phyloP scores from a whole-genome alignment of 345 rosid genomes.

The Corchorus capsularis region DNA sequence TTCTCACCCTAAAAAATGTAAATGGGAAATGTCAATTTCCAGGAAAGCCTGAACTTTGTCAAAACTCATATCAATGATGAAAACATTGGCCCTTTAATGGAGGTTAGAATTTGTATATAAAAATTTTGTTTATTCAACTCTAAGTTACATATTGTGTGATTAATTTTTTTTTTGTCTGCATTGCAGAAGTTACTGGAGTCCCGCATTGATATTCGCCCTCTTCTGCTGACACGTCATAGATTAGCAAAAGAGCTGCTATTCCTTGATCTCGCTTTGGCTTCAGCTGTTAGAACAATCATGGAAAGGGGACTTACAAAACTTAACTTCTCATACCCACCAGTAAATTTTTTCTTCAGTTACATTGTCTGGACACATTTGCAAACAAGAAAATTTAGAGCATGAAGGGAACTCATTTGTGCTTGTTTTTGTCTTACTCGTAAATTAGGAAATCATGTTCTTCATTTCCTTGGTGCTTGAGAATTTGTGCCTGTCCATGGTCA shows the following conservation, averaged over 20 bases:
- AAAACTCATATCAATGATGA: slow-evolving; percentile 33
- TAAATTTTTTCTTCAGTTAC: slow-evolving; percentile 4
- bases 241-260: slow-evolving; percentile 42
- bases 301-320: slow-evolving; percentile 39
- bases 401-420: slow-evolving; percentile 3
- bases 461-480: slow-evolving; percentile 42
- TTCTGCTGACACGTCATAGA: slow-evolving; percentile 28
- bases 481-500: slow-evolving; percentile 39
- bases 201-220: slow-evolving; percentile 41
- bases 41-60: slow-evolving; percentile 42
- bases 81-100: slow-evolving; percentile 35
- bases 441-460: slow-evolving; percentile 40
- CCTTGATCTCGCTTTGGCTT: slow-evolving; percentile 46
- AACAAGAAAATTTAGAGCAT: neutral
- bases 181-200: slow-evolving; percentile 43
- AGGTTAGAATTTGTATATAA: slow-evolving; percentile 32
- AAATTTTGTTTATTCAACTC: neutral
- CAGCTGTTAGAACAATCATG: slow-evolving; percentile 39
- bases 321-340: slow-evolving; percentile 26
- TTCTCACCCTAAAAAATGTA: neutral
- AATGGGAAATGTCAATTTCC: slow-evolving; percentile 17
- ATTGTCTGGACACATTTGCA: neutral
- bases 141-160: neutral
- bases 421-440: slow-evolving; percentile 14
- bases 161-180: slow-evolving; percentile 11